Evolutionary conservation across 2,329 filamentous ascomycete species (phyloP), one percentile per base, ranked within the genome.

Genomic region (Aspergillus uvarum): DNA sequence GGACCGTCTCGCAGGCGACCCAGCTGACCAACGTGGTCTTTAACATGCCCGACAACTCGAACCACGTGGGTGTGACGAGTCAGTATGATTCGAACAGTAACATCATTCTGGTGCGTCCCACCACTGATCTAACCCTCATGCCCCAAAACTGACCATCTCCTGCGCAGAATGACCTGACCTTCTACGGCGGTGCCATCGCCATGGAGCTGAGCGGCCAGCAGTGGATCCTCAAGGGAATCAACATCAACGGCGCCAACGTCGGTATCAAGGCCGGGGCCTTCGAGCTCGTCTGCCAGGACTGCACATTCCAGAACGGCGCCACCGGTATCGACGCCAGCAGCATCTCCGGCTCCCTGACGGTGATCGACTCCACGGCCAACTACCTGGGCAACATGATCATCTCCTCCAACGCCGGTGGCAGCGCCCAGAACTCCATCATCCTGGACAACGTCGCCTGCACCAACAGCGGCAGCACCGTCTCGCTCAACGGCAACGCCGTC

Each of bases 181-280:
- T 74, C 55, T 64, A 59, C 26, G 72, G 72, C 3, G 72, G 72
- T 16, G 63, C 60, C 4, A 60, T 73, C 19, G 72, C 71, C 19
- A 74, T 74, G 61, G 66, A 68, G 47, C 63, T 73, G 21, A 68
- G 59, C 44, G 72, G 72, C 14, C 72, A 74, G 52, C 72, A 74
- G 57, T 72, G 71, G 68, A 70, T 72, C 8, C 71, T 75, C 60
- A 85, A 85, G 70, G 72, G 76, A 1, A 71, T 79, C 38, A 82
- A 77, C 67, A 89, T 87, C 74, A 83, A 79, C 59, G 87, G 87
- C 66, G 89, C 87, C 68, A 82, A 81, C 2, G 80, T 79, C 2
- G 71, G 76, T 0, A 78, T 88, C 32, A 76, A 77, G 1, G 79
- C 82, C 50, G 80, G 69, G 1, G 71, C 67, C 10, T 69, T 69